Conservation (phyloP, 805 yeast species). For the Dipodascus geniculatus region DNA sequence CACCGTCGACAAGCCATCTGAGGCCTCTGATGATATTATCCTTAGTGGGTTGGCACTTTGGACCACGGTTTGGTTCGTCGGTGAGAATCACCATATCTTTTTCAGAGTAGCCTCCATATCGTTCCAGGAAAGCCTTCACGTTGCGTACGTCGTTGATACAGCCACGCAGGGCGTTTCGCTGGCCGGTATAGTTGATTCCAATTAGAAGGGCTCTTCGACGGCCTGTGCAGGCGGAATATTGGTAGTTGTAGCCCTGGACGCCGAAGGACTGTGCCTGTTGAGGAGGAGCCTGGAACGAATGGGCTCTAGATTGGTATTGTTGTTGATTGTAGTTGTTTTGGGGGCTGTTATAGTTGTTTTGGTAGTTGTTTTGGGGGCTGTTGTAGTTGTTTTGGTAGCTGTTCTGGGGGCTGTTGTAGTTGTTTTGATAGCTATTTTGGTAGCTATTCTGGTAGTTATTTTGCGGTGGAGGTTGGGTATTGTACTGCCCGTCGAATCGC, state of each 20-base stretch:
- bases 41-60: slow-evolving; percentile 43
- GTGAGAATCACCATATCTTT: slow-evolving; percentile 31
- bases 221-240: slow-evolving; percentile 63
- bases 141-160: slow-evolving; percentile 49
- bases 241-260: slow-evolving; percentile 29
- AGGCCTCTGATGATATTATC: slow-evolving; percentile 65
- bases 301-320: slow-evolving; percentile 2
- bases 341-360: not conserved
- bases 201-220: slow-evolving; percentile 60
- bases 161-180: slow-evolving; percentile 51
- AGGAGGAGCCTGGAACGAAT: slow-evolving; percentile 14
- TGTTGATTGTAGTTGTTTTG: slow-evolving; percentile 4
- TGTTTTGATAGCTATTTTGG: not conserved
- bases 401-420: not conserved
- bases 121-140: slow-evolving; percentile 10
- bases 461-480: not conserved
- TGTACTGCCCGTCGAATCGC: not conserved
- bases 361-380: not conserved
- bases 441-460: not conserved
- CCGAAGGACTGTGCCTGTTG: slow-evolving; percentile 23
- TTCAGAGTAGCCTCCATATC: slow-evolving; percentile 25
- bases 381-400: not conserved
- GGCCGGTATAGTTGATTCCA: slow-evolving; percentile 69
- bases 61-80: slow-evolving; percentile 28
- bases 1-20: slow-evolving; percentile 69